A percentile compares a stretch with the other conserved stretches of the same genome.
Evolutionary conservation across 2,329 filamentous ascomycete genomes (phyloP).

Genomic region (Atkinsonella hypoxylon): DNA sequence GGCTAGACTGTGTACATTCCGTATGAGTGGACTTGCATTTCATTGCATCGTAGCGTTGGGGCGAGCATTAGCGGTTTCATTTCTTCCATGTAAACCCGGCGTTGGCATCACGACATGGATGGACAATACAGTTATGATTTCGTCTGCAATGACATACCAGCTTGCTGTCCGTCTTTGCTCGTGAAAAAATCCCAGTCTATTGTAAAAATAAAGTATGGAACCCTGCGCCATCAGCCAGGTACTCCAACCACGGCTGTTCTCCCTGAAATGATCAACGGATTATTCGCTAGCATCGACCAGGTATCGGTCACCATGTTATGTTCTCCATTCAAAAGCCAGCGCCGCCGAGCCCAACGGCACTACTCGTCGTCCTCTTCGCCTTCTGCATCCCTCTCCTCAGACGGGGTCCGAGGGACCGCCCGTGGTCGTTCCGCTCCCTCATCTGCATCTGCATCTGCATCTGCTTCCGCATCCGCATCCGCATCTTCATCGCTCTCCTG

Average conservation of each 20-base stretch:
- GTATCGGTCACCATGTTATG: too few relatives aligned
- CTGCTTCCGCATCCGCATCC: constrained; percentile 11
- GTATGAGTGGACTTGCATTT: too few relatives aligned
- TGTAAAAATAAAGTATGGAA: neutral
- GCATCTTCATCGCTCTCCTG: constrained; percentile 22
- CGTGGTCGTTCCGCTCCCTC: constrained; percentile 10
- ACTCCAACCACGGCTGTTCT: too few relatives aligned
- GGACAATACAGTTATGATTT: too few relatives aligned
- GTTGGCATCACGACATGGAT: too few relatives aligned
- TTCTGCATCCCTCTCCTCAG: too few relatives aligned
- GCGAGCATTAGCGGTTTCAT: too few relatives aligned
- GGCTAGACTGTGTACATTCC: neutral
- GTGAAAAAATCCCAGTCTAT: neutral
- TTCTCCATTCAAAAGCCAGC: neutral
- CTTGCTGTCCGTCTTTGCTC: neutral
- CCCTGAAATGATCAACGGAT: neutral
- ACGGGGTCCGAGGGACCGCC: too few relatives aligned
- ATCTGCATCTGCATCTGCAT: constrained; percentile 14
- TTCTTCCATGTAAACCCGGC: too few relatives aligned
- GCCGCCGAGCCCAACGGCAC: neutral
- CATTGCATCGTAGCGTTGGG: too few relatives aligned
- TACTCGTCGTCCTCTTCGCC: constrained; percentile 10
- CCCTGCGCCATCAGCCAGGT: too few relatives aligned
- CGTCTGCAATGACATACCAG: neutral
- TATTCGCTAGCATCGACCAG: neutral